Conservation (phyloP, 2,329 filamentous ascomycete species). For the Penicillium freii region DNA sequence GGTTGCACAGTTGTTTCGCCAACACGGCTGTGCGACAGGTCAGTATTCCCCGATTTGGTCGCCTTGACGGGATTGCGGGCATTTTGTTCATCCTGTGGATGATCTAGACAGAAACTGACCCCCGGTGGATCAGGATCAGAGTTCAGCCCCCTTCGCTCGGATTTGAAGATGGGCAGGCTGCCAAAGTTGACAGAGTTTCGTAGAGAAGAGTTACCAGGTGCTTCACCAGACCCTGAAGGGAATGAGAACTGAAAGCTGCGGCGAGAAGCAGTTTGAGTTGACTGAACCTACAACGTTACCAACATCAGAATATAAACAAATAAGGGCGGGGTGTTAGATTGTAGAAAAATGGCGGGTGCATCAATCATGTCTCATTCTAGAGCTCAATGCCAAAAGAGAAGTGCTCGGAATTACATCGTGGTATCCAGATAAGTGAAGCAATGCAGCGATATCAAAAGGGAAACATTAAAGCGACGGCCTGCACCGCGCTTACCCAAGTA, state of each 20-base stretch:
- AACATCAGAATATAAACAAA: slow-evolving; percentile 30
- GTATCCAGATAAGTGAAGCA: slow-evolving; percentile 27
- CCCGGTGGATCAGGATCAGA: slow-evolving; percentile 3
- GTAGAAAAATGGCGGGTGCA: slow-evolving; percentile 16
- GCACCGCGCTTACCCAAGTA: slow-evolving; percentile 11
- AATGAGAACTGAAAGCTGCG: slow-evolving; percentile 25
- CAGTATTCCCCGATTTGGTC: slow-evolving; percentile 5
- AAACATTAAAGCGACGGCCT: slow-evolving; percentile 16
- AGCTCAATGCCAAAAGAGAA: slow-evolving; percentile 19
- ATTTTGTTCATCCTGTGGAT: slow-evolving; percentile 6
- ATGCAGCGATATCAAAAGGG: slow-evolving; percentile 14
- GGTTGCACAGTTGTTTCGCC: background rate
- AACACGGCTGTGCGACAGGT: background rate
- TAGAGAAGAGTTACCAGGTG: slow-evolving; percentile 15
- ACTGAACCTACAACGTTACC: slow-evolving; percentile 36
- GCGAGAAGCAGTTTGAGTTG: slow-evolving; percentile 26
- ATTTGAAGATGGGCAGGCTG: slow-evolving; percentile 26
- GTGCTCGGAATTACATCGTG: slow-evolving; percentile 32
- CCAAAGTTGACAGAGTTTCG: slow-evolving; percentile 27
- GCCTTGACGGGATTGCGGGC: slow-evolving; percentile 8
- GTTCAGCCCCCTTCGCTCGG: slow-evolving; percentile 7
- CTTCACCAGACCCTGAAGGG: slow-evolving; percentile 13
- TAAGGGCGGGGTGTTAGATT: slow-evolving; percentile 7
- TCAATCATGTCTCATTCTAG: slow-evolving; percentile 33
- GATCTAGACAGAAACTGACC: slow-evolving; percentile 3